Conservation (phyloP, 2,329 filamentous ascomycete genomes). For the Endocalyx cinctus region DNA sequence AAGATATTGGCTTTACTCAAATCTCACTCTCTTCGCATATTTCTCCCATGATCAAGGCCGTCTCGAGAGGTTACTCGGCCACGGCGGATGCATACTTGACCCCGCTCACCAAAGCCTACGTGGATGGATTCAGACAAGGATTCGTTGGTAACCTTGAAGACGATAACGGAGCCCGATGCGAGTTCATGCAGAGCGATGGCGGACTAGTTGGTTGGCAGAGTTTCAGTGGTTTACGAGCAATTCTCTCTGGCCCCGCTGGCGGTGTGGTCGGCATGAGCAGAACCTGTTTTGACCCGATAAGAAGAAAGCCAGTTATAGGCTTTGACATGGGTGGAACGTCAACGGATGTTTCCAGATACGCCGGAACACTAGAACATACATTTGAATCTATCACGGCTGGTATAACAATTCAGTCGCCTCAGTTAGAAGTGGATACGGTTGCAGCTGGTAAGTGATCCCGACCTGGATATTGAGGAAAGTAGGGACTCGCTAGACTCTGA, state of each 20-base stretch:
- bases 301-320: constrained; percentile 64
- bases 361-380: constrained; percentile 34
- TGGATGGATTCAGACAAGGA: constrained; percentile 1
- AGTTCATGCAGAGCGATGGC: constrained; percentile 18
- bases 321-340: constrained; percentile 76
- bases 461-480: too few species aligned
- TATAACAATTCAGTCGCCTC: constrained; percentile 72
- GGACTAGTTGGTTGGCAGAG: constrained; percentile 50
- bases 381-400: constrained; percentile 45
- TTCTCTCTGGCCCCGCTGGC: constrained; percentile 70
- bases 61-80: constrained; percentile 5
- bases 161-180: constrained; percentile 3
- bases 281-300: constrained; percentile 59
- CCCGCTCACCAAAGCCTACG: constrained; percentile 3
- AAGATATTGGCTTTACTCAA: constrained; percentile 4
- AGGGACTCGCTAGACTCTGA: too few species aligned
- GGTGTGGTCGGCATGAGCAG: constrained; percentile 72
- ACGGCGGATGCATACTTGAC: constrained; percentile 7
- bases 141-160: constrained; percentile 4
- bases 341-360: constrained; percentile 69
- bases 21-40: constrained; percentile 5
- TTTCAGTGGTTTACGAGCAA: constrained; percentile 67
- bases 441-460: constrained; percentile 52
- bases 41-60: constrained; percentile 6
- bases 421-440: constrained; percentile 78